phyloP scores from a whole-genome alignment of 1,284 basidiomycete genomes.

The Boletus smithii region DNA sequence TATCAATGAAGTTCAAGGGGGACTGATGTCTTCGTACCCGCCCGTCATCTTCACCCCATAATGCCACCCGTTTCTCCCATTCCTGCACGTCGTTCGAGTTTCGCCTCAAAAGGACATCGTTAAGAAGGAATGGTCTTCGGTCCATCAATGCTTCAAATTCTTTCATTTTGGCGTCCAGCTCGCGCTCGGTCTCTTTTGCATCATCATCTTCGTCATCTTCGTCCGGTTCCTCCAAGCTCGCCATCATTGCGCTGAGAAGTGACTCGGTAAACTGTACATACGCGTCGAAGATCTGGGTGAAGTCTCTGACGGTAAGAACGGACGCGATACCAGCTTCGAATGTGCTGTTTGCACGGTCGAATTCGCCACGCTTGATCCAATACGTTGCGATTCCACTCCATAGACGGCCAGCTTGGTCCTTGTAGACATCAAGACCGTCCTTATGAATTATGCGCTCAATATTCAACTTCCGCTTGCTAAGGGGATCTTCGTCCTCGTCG shows the following conservation, averaged over 20 bases:
- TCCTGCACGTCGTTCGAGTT: slow-evolving; percentile 99
- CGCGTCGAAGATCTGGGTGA: slow-evolving; percentile 97
- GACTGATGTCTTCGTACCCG: slow-evolving; percentile 50
- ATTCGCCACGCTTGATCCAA: slow-evolving; percentile 97
- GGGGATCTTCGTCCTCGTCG: slow-evolving; percentile 81
- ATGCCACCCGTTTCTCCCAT: slow-evolving; percentile 97
- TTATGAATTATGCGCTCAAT: slow-evolving; percentile 82
- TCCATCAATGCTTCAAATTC: slow-evolving; percentile 96
- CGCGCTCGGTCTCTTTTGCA: slow-evolving; percentile 76
- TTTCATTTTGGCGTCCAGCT: slow-evolving; percentile 88
- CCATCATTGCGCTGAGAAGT: slow-evolving; percentile 91
- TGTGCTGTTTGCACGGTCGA: slow-evolving; percentile 81
- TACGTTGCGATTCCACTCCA: slow-evolving; percentile 98
- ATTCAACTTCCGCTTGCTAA: slow-evolving; percentile 73
- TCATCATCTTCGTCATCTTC: slow-evolving; percentile 78
- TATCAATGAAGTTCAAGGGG: slow-evolving; percentile 1
- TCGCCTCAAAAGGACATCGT: slow-evolving; percentile 89
- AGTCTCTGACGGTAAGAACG: slow-evolving; percentile 94
- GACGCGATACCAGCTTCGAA: slow-evolving; percentile 86
- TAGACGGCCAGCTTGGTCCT: slow-evolving; percentile 93
- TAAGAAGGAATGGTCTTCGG: slow-evolving; percentile 91
- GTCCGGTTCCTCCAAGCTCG: slow-evolving; percentile 64
- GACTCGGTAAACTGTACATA: slow-evolving; percentile 94
- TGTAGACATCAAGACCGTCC: slow-evolving; percentile 87
- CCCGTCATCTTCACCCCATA: slow-evolving; percentile 91